Conservation (phyloP, 73 alveolate species). For the Stentor coeruleus region DNA sequence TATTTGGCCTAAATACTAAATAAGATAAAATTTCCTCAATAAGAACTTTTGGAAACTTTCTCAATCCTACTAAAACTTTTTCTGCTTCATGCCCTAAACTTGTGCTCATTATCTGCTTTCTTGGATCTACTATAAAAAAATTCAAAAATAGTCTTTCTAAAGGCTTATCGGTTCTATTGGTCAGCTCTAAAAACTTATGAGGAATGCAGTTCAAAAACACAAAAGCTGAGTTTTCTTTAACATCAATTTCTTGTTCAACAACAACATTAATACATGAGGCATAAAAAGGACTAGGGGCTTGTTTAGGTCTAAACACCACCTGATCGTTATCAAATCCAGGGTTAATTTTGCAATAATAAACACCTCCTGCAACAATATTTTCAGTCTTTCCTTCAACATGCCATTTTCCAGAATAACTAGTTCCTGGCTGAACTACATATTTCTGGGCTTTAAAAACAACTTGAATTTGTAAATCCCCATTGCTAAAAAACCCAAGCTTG, state of each 20-base stretch:
- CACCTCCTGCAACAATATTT: conserved; percentile 20
- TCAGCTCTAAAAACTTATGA: neutral
- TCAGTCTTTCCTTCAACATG: conserved; percentile 26
- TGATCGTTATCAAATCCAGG: neutral
- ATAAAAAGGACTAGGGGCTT: neutral
- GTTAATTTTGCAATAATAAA: conserved; percentile 5
- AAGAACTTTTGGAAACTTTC: neutral
- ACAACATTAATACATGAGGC: neutral
- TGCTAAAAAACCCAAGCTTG: neutral
- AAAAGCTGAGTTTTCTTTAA: neutral
- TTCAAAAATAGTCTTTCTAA: neutral
- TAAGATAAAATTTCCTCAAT: conserved; percentile 1
- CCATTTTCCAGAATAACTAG: conserved; percentile 14
- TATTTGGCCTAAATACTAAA: neutral
- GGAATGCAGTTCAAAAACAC: conserved; percentile 7
- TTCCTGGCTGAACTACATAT: neutral
- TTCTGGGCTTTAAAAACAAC: conserved; percentile 14
- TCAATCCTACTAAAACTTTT: neutral
- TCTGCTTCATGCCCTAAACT: neutral
- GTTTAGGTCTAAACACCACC: neutral
- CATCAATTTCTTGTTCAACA: neutral
- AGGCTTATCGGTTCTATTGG: neutral
- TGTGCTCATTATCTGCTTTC: neutral
- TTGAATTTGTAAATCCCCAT: neutral
- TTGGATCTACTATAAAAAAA: conserved; percentile 12